phyloP scores from a whole-genome alignment of 495 filamentous ascomycete species.

The Thermothielavioides terrestris region DNA sequence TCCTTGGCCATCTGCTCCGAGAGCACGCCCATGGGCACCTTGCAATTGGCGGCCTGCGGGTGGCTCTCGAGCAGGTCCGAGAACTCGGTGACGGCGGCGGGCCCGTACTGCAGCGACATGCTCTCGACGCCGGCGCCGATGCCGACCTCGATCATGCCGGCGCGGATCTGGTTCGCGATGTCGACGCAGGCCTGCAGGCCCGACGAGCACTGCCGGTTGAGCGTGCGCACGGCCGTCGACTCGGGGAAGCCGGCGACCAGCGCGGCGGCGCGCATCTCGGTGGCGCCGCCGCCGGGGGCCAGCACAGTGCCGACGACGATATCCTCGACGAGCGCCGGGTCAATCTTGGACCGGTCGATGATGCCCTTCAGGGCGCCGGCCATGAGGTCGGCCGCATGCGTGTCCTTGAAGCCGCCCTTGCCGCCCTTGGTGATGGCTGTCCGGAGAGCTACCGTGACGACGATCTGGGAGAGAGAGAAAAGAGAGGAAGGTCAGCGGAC shows the following conservation, averaged over 20 bases:
- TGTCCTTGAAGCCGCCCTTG: conserved; percentile 94
- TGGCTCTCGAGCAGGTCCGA: conserved; percentile 81
- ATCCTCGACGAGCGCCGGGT: conserved; percentile 79
- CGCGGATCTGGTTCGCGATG: conserved; percentile 79
- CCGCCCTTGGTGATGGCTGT: conserved; percentile 88
- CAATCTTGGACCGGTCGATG: conserved; percentile 73
- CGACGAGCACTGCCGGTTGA: conserved; percentile 88
- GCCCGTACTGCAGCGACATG: conserved; percentile 90
- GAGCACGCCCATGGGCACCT: conserved; percentile 93
- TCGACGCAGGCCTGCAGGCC: conserved; percentile 87
- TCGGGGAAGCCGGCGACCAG: conserved; percentile 89
- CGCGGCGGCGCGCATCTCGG: conserved; percentile 89
- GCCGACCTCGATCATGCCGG: conserved; percentile 92
- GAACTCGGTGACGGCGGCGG: conserved; percentile 86
- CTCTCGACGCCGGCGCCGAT: conserved; percentile 96
- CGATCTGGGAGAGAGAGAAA: too few relatives aligned
- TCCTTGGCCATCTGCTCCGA: conserved; percentile 94
- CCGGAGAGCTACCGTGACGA: conserved; percentile 86
- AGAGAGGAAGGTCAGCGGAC: neutral
- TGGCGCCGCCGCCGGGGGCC: conserved; percentile 87
- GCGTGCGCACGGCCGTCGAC: conserved; percentile 64
- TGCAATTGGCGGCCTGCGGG: conserved; percentile 84
- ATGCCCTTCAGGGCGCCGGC: conserved; percentile 73
- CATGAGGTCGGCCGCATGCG: conserved; percentile 74
- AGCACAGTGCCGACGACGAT: conserved; percentile 88